These are phyloP conservation scores for Elsinoe australis DNA, from an alignment of 2,329 filamentous ascomycete species.

Conservation along the genomic window DNA sequence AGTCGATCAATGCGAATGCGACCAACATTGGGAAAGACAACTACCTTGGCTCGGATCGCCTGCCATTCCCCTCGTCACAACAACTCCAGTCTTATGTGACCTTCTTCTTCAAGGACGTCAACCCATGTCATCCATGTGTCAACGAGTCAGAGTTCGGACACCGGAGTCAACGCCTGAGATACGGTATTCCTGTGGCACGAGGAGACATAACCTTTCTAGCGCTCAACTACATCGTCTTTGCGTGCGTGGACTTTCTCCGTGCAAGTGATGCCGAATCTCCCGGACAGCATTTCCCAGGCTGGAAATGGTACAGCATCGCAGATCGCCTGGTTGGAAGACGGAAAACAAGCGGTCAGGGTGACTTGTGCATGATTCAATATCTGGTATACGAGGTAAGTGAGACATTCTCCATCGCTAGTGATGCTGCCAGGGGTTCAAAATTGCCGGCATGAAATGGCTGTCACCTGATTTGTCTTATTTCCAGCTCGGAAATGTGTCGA, in stretches of 20 bases:
- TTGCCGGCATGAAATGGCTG: no score
- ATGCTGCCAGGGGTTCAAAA: no score
- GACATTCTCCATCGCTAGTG: no score
- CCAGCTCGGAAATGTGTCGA: no score
- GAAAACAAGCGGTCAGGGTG: neutral
- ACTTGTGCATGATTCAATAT: slow-evolving; percentile 11
- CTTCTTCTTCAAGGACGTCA: slow-evolving; percentile 8
- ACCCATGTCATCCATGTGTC: slow-evolving; percentile 11
- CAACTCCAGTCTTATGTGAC: neutral
- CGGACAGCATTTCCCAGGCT: slow-evolving; percentile 1
- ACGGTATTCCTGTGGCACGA: neutral
- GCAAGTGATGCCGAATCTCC: slow-evolving; percentile 4
- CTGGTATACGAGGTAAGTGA: slow-evolving; percentile 7
- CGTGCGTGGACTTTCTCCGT: slow-evolving; percentile 1
- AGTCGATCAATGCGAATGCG: neutral
- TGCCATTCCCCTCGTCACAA: neutral
- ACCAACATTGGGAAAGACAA: neutral
- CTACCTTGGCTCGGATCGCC: neutral
- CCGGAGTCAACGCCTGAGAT: neutral
- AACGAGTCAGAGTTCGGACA: neutral
- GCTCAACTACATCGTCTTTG: slow-evolving; percentile 2
- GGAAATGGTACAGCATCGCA: neutral
- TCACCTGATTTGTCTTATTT: no score
- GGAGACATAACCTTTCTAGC: slow-evolving; percentile 1
- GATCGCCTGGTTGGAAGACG: slow-evolving; percentile 4